Evolutionary conservation across 2,329 filamentous ascomycete species (phyloP), one percentile per base, ranked within the genome.

Genomic region (Alternaria metachromatica): DNA sequence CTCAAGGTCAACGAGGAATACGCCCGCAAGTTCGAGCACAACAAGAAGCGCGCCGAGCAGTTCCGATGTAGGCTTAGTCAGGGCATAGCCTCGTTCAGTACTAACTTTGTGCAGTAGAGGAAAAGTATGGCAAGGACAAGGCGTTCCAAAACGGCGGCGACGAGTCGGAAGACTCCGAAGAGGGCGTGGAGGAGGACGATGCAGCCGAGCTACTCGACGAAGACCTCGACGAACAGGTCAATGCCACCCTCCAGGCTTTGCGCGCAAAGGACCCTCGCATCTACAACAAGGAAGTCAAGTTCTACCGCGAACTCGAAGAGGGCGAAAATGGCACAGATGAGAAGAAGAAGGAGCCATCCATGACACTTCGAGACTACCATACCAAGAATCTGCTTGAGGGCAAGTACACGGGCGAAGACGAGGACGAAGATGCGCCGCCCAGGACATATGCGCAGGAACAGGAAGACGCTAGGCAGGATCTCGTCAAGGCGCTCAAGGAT

Each of bases 41-140:
- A 99, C 83, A 97, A 98, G 84, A 97, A 97, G 83, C 88, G 95
- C 62, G 94, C 97, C 77, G 96, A 99, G 79, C 84, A 89, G 67
- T 90, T 94, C 15, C 86, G 87, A 76, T 80, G 90, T 92, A 75
- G 73, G 88, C 81, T 21, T 13, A 12, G 13, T 20, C 9, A 4
- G 7, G 30, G 4, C 18, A 3, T 12, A 18, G 44, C 9, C 13
- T 21, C 13, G 6, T 9, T n/a, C 18, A 9, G 33, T 67, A 46
- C 74, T 80, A 70, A 79, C 62, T 44, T 44, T 9, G 5, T 21
- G 7, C 62, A 95, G 92, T 98, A 77, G 94, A 98, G 81, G 92
- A 97, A 74, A 98, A 97, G 81, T 93, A 91, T 80, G 87, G 87
- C 69, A 87, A 87, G 66, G 71, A 72, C 65, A 73, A 78, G 25